A percentile compares a stretch with the other conserved stretches of the same genome.
Conservation (phyloP, 148 eudicot species). For the Vaccinium corymbosum region DNA sequence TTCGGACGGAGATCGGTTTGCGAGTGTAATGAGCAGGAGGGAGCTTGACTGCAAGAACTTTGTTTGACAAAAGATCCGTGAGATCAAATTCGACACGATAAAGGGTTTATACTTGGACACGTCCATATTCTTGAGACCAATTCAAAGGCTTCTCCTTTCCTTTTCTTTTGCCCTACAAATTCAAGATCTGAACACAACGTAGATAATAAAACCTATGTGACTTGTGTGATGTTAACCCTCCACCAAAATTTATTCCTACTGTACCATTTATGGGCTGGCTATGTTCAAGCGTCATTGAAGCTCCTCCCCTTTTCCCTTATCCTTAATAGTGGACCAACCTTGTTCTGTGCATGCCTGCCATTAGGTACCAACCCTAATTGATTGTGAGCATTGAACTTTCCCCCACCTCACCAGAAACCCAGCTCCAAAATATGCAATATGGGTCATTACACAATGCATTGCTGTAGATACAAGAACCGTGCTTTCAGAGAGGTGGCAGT, state of each 20-base stretch:
- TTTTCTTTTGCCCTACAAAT: background rate
- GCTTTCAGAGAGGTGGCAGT: too few relatives aligned
- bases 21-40: too few relatives aligned
- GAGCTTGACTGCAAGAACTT: too few relatives aligned
- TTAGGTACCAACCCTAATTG: slow-evolving; percentile 5
- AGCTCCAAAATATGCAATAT: background rate
- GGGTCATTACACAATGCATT: background rate
- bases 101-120: background rate
- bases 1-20: too few relatives aligned
- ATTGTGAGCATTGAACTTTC: background rate
- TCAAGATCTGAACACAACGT: background rate
- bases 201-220: background rate
- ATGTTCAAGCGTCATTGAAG: background rate
- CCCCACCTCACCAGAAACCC: slow-evolving; percentile 6
- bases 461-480: background rate
- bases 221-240: background rate
- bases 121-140: background rate
- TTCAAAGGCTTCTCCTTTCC: background rate
- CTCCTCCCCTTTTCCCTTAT: background rate
- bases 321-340: background rate
- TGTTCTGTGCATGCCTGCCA: background rate
- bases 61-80: too few relatives aligned
- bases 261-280: background rate
- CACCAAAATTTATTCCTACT: background rate
- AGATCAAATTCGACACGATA: background rate